phyloP scores from a whole-genome alignment of 305 asterid species.

The Fraxinus latifolia region DNA sequence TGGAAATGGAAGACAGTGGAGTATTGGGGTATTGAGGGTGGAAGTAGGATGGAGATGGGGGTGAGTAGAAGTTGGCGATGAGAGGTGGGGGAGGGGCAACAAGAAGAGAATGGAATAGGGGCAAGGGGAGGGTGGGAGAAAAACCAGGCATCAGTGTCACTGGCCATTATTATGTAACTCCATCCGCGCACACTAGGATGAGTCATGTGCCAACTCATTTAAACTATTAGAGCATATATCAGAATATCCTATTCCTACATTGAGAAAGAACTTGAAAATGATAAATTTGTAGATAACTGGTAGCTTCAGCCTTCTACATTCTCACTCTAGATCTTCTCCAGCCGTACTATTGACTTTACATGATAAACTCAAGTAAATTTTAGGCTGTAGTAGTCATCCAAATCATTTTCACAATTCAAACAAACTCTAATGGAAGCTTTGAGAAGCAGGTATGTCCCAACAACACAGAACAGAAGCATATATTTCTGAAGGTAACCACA shows the following conservation, averaged over 20 bases:
- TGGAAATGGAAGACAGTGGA: neutral
- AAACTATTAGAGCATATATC: slow-evolving; percentile 9
- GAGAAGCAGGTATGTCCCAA: slow-evolving; percentile 6
- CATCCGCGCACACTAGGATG: neutral
- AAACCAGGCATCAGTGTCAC: neutral
- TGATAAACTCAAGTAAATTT: neutral
- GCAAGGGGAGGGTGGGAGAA: neutral
- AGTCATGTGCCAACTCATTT: slow-evolving; percentile 3
- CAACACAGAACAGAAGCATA: neutral
- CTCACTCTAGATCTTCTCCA: neutral
- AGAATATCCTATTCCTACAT: neutral
- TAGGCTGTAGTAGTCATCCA: neutral
- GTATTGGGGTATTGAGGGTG: neutral
- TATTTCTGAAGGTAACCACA: slow-evolving; percentile 19
- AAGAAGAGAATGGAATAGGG: neutral
- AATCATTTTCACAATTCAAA: neutral
- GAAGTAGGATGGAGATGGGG: too few relatives aligned
- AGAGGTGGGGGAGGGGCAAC: neutral
- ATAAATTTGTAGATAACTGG: neutral
- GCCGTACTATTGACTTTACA: neutral
- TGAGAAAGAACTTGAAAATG: neutral
- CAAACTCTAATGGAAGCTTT: neutral
- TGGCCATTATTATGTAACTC: neutral
- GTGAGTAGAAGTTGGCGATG: too few relatives aligned
- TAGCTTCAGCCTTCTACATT: neutral